A percentile compares a stretch with the other conserved stretches of the same genome.
Evolutionary conservation across 225 moss, liverwort and hornwort species (phyloP).

Genomic region (Anthoceros angustus): DNA sequence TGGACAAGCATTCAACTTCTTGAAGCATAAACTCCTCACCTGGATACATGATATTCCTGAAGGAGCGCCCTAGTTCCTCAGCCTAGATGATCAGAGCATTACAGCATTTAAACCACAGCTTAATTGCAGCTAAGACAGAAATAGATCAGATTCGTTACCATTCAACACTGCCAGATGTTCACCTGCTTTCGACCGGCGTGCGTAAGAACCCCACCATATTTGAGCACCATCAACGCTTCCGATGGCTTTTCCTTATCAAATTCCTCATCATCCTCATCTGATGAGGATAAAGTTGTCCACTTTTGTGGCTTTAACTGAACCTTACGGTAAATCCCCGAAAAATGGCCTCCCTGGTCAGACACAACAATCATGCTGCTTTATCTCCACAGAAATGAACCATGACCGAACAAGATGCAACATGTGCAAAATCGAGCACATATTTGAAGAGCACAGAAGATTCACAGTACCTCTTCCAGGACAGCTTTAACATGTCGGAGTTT

Average conservation of each 20-base stretch:
- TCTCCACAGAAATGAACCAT: not conserved
- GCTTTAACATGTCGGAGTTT: constrained; percentile 98
- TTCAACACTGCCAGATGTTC: not conserved
- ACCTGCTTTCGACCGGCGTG: constrained; percentile 99
- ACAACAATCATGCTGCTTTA: not conserved
- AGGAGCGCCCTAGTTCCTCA: constrained; percentile 80
- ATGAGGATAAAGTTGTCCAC: constrained; percentile 72
- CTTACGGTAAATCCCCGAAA: constrained; percentile 95
- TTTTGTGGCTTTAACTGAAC: constrained; percentile 97
- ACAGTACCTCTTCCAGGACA: constrained; percentile 79
- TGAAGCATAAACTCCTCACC: constrained; percentile 23
- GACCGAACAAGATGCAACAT: not conserved
- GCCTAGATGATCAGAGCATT: constrained; percentile 33
- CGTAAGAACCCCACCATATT: constrained; percentile 97
- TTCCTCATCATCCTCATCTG: constrained; percentile 80
- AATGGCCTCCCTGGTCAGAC: constrained; percentile 75
- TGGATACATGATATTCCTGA: constrained; percentile 92
- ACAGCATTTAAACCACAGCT: not conserved
- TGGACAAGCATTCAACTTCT: no score
- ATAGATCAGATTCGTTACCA: not conserved
- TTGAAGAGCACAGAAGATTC: no score
- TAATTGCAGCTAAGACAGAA: not conserved
- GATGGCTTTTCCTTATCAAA: constrained; percentile 68
- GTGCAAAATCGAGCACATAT: no score
- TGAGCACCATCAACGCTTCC: constrained; percentile 93